Evolutionary conservation across 1,284 basidiomycete species (phyloP), one percentile per base, ranked within the genome.

Genomic region (Neolentinus lepideus): DNA sequence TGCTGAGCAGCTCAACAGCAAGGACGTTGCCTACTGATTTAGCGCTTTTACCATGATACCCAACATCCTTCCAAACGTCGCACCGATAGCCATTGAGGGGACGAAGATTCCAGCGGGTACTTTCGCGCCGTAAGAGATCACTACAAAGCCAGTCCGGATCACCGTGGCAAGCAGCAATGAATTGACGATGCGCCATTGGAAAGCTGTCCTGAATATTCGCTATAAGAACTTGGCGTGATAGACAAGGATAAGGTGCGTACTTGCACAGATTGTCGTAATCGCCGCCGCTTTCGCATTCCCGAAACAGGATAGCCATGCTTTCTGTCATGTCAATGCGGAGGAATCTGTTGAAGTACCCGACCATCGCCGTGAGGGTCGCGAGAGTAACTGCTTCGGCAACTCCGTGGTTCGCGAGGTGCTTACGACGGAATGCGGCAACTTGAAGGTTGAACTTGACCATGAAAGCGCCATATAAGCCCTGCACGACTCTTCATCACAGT

Each of bases 91-190:
- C 94, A 98, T 98, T 1, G 94, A 97, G 0, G 95, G 95, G 0
- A 98, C 91, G 64, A 98, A 98, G 63, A 98, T 98, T 52, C 97
- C 97, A 4, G 92, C 93, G 0, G 97, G 97, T 0, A 99, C 95
- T 71, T 96, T 98, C 68, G 87, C 91, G 0, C 97, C 97, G 69
- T 98, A 99, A 0, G 93, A 94, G 21, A 99, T 73, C 46, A 98
- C 84, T 45, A 99, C 94, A 33, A 99, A 77, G 11, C 82, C 85
- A 9, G 85, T 89, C 2, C 97, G 85, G 54, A 98, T 83, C 51
- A 96, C 78, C 0, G 96, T 98, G 0, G 96, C 97, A 1, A 99
- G 75, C 21, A 99, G 75, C 0, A 99, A 75, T 1, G 95, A 96
- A 68, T 93, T 96, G 43, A 90, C 88, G 79, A 98, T 95, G 16